Conservation (phyloP, 371 early-diverging fungal genomes). For the Rhizopus arrhizus region DNA sequence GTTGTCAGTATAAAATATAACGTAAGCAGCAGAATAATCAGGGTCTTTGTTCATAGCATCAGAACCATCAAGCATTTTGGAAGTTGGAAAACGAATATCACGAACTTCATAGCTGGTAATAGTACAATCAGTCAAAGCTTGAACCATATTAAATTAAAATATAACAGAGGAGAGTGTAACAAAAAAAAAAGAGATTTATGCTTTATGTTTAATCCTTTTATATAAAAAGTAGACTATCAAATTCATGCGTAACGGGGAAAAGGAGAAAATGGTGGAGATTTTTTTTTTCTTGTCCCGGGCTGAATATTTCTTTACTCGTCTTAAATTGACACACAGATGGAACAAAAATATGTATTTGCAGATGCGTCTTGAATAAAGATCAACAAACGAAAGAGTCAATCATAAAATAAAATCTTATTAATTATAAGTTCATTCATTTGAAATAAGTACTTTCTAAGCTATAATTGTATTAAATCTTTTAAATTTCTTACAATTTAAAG, state of each 20-base stretch:
- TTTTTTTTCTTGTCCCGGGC: background rate
- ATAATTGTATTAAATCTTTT: background rate
- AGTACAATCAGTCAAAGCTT: slow-evolving; percentile 21
- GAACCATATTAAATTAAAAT: slow-evolving; percentile 9
- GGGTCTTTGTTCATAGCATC: slow-evolving; percentile 62
- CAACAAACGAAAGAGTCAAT: background rate
- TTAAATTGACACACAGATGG: too few relatives aligned
- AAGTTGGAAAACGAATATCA: slow-evolving; percentile 58
- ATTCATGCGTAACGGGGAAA: slow-evolving; percentile 3
- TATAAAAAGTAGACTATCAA: background rate
- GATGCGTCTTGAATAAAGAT: too few relatives aligned
- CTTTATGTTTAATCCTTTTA: background rate
- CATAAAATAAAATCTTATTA: too few relatives aligned
- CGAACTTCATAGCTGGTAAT: slow-evolving; percentile 49
- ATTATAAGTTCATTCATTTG: too few relatives aligned
- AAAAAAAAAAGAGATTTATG: background rate
- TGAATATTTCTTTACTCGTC: too few relatives aligned
- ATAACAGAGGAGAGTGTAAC: background rate
- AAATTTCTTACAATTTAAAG: background rate
- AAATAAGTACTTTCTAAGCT: too few relatives aligned
- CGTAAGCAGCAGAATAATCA: slow-evolving; percentile 58
- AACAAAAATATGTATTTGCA: too few relatives aligned
- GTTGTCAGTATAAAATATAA: slow-evolving; percentile 49
- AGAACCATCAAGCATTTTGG: slow-evolving; percentile 49
- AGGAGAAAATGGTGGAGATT: slow-evolving; percentile 3